Base-by-base conservation (phyloP, 2,329 filamentous ascomycete genomes). In the Tolypocladium pustulatum region DNA sequence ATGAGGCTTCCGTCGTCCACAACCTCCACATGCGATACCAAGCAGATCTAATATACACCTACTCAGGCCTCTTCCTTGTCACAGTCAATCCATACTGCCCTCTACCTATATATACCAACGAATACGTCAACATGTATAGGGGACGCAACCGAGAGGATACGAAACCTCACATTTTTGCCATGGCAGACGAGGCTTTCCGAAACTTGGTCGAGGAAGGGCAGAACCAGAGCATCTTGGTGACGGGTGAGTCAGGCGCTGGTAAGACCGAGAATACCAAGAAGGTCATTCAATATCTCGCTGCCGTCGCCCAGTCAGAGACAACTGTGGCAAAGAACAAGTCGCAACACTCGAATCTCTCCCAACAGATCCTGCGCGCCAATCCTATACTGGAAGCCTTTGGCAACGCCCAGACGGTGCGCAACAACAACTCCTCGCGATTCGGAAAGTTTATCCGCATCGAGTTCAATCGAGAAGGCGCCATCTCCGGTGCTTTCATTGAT, bases 261-360 rank as follows among this genome's bases (percentile, higher is more conserved):
- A 99, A 99, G 76, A 99, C 94, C 0, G 94, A 99, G 72, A 99
- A 99, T 71, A 99, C 94, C 20, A 99, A 99, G 71, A 99, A 99
- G 72, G 94, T 99, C 65, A 99, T 99, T 58, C 95, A 99, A 68
- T 99, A 99, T 69, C 84, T 99, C 51, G 94, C 94, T 17, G 91
- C 94, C 1, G 94, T 99, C 53, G 94, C 94, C 12, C 89, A 90
- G 49, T 85, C 90, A 0, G 93, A 97, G 60, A 86, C 87, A 0
- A 81, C 87, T 2, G 70, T 55, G 36, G 27, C 82, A 72, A 76
- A 86, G 78, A 75, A 79, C 75, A 74, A 87, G 77, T 70, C 73
- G 4, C 78, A 81, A 63, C 84, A 93, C 61, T 89, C 91, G 15
- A 96, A 91, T 60, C 84, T 99, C 12, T 97, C 95, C 0, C 91